Base-by-base conservation (phyloP, 495 filamentous ascomycete species). In the Parathielavia hyrcaniae region DNA sequence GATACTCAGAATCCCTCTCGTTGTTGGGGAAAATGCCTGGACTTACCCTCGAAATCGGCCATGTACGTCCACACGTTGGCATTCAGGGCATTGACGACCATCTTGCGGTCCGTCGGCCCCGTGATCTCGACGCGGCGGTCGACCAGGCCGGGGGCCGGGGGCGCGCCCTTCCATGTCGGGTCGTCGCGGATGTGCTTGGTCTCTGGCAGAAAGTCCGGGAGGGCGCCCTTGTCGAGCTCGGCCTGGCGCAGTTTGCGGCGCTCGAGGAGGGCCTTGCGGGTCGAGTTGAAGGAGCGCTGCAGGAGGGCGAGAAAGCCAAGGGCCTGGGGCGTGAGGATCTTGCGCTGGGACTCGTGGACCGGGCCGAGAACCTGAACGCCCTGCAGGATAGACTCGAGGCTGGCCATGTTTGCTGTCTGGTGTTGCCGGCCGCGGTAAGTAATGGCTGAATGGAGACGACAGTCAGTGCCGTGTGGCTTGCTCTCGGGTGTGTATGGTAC, bases 51-150 rank as follows among this genome's bases (percentile, higher is more conserved):
- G 57, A 99, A 93, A 77, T 99, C 93, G 30, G 93, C 95, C 93
- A 99, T 99, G 71, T 99, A 99, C 32, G 93, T 97, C 90, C 89
- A 99, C 19, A 97, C 95, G 68, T 97, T 83, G 39, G 92, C 86
- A 73, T 99, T 99, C 71, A 99, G 67, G 7, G 93, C 93, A 74
- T 99, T 99, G 55, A 99, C 89, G 40, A 99, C 90, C 93, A 99
- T 99, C 83, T 97, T 99, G 59, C 95, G 82, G 74, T 97, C 93
- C 4, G 93, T 97, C 0, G 93, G 93, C 1, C 93, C 93, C 14
- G 93, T 99, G 74, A 99, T 99, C 80, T 99, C 93, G n/a, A 96
- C 91, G 60, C 93, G 81, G 58, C 93, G 84, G 76, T 99, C 95
- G 38, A 97, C 85, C 40, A 99, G 78, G 44, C 93, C 93, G 0